Base-by-base conservation (phyloP, 2,329 filamentous ascomycete species). In the Penicillium sumatraense region DNA sequence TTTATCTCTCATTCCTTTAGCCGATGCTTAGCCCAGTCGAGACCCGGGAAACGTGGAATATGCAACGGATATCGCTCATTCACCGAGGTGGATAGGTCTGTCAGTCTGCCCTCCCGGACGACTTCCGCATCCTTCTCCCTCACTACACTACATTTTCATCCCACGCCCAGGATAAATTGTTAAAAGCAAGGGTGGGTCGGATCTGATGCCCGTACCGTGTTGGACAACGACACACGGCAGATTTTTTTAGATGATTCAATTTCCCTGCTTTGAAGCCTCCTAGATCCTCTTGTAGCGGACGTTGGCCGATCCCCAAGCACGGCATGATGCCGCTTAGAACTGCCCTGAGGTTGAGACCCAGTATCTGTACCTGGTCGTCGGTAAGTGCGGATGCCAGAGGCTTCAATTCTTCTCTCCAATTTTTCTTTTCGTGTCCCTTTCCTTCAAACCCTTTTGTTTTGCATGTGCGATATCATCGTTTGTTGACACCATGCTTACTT, bases 401-500 rank as follows among this genome's bases (percentile, higher is more conserved):
- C 24, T 29, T 44, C 40, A 44, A 14, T 27, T 29, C 9, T 47
- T 49, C 10, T 20, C 18, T 49, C 33, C 27, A 16, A 47, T 9
- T 20, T 45, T 26, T 45, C n/a, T n/a, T n/a, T n/a, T n/a, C n/a
- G n/a, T n/a, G 24, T 33, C 20, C 27, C 21, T 35, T 21, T n/a
- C n/a, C 27, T 31, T 33, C 6, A 6, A 40, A 14, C 13, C 29
- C 14, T 18, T 31, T 36, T n/a, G n/a, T 18, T 27, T 27, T 31
- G 6, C 18, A 16, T 26, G 13, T 21, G 33, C 16, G 16, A 31
- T 8, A 23, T 29, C 47, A 36, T 4, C n/a, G 1, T 40, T 50
- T 26, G n/a, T 57, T 31, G 49, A 42, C 58, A 57, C 26, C n/a
- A 66, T 70, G 58, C 65, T 69, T 49, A 65, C 62, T 23, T 59